Percentiles rank a stretch among this genome's conserved stretches.
Conservation (phyloP, 345 rosid species). For the Salix suchowensis region DNA sequence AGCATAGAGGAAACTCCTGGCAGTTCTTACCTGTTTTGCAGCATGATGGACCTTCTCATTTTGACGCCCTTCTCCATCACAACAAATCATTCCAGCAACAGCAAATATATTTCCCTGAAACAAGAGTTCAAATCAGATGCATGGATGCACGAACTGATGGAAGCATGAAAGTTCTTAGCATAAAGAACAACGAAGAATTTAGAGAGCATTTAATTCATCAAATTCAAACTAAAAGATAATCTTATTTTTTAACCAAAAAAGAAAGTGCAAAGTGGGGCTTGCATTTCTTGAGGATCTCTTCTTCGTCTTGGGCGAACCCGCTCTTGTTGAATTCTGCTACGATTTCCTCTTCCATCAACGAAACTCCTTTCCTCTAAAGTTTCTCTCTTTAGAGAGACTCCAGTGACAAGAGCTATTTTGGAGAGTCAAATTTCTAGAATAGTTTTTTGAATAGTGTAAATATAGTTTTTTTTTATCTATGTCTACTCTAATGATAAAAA, state of each 20-base stretch:
- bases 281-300: conserved; percentile 70
- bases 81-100: conserved; percentile 86
- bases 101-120: conserved; percentile 74
- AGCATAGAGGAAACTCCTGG: neutral
- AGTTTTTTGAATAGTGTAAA: too few species aligned
- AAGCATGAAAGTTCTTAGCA: neutral
- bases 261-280: neutral
- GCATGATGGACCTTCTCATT: conserved; percentile 75
- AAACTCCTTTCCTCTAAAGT: conserved; percentile 25
- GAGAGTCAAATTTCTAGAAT: too few species aligned
- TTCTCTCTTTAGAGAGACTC: neutral
- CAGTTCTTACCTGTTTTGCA: conserved; percentile 82
- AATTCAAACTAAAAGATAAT: neutral
- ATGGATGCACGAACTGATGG: conserved; percentile 9
- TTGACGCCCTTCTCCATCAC: conserved; percentile 91
- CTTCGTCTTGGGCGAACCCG: conserved; percentile 57
- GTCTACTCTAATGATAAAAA: too few species aligned
- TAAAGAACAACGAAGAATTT: neutral
- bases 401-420: too few species aligned
- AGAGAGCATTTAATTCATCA: neutral
- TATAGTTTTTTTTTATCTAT: too few species aligned
- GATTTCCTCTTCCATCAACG: conserved; percentile 60
- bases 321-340: conserved; percentile 56
- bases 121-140: conserved; percentile 28
- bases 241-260: neutral